phyloP scores from a whole-genome alignment of 352 stramenopile genomes.

The Phytopythium delawarense region DNA sequence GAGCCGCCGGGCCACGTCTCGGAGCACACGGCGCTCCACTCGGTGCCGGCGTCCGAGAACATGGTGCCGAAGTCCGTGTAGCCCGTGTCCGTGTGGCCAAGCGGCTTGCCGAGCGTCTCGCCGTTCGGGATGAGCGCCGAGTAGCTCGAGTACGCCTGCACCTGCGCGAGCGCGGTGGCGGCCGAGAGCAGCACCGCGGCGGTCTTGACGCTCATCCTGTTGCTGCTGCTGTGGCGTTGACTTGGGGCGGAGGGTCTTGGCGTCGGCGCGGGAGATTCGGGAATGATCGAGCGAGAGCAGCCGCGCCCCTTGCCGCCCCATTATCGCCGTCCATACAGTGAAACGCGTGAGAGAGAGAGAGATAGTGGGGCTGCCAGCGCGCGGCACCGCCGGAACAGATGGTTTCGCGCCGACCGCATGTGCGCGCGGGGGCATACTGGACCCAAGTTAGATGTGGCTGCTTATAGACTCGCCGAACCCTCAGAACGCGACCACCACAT shows the following conservation, averaged over 20 bases:
- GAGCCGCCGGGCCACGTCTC: conserved; percentile 27
- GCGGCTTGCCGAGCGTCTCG: conserved; percentile 20
- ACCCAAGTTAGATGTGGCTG: background rate
- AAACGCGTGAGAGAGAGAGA: background rate
- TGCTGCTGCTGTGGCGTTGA: background rate
- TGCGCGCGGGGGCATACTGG: background rate
- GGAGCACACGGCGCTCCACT: conserved; percentile 33
- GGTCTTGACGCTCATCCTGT: conserved; percentile 2
- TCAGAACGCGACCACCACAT: background rate
- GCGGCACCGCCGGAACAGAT: background rate
- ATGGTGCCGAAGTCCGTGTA: conserved; percentile 33
- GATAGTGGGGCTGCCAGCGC: background rate
- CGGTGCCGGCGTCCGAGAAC: conserved; percentile 22
- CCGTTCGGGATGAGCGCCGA: conserved; percentile 38
- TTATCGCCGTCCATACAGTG: background rate
- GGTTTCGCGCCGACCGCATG: conserved; percentile 3
- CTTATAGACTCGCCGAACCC: background rate
- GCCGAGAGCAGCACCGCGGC: background rate
- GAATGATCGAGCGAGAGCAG: background rate
- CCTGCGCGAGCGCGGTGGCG: conserved; percentile 3
- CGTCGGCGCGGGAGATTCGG: background rate
- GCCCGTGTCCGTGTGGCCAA: conserved; percentile 31
- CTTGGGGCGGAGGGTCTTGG: too few species aligned
- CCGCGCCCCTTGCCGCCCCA: background rate
- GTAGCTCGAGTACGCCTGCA: conserved; percentile 19